Percentiles rank a stretch among this genome's conserved stretches.
phyloP scores from a whole-genome alignment of 495 filamentous ascomycete species.

The Aspergillus nidulans region DNA sequence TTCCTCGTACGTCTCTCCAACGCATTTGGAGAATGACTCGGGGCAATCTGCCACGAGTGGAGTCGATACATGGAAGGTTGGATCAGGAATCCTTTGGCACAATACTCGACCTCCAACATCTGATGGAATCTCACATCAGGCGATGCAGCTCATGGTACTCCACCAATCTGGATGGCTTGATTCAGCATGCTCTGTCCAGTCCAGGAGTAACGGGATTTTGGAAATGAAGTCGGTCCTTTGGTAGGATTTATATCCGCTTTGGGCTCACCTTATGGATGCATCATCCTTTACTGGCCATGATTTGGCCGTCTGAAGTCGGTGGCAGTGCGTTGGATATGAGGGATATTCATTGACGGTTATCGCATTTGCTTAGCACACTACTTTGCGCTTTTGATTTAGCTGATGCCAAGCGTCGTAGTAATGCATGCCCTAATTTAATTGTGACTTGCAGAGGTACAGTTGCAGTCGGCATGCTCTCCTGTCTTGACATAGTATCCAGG shows the following conservation, averaged over 20 bases:
- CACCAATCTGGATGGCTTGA: neutral
- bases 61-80: conserved; percentile 3
- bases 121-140: neutral
- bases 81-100: neutral
- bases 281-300: neutral
- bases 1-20: neutral
- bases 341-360: too few relatives aligned
- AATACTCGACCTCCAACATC: neutral
- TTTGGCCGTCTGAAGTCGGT: neutral
- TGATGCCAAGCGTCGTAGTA: too few relatives aligned
- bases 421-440: too few relatives aligned
- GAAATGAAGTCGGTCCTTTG: neutral
- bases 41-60: neutral
- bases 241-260: neutral
- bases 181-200: neutral
- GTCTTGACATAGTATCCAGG: neutral
- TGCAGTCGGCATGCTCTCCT: too few relatives aligned
- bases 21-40: neutral
- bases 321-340: neutral
- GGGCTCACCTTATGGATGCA: neutral
- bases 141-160: neutral
- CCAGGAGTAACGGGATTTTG: neutral
- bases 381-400: too few relatives aligned
- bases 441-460: too few relatives aligned
- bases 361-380: too few relatives aligned